These are phyloP conservation scores for Pseudogymnoascus sp. DNA, from an alignment of 2,329 filamentous ascomycete genomes.

Conservation along the genomic window DNA sequence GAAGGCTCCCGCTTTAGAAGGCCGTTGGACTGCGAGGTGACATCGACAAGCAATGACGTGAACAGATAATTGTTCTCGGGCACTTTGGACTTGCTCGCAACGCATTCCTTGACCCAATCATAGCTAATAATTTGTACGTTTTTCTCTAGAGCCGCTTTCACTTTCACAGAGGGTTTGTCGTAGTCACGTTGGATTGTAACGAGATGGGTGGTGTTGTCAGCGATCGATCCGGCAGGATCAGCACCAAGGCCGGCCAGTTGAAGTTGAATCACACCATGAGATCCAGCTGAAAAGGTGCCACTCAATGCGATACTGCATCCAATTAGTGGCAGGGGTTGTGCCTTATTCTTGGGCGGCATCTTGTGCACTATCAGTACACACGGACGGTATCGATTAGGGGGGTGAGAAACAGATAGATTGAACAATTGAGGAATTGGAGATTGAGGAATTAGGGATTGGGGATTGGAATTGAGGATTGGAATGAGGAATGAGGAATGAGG, in stretches of 20 bases:
- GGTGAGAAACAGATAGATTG: background rate
- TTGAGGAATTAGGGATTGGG: background rate
- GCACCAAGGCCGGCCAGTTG: conserved; percentile 42
- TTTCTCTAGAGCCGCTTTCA: conserved; percentile 30
- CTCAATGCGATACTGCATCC: conserved; percentile 47
- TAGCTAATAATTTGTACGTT: conserved; percentile 47
- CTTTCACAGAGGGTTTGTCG: conserved; percentile 41
- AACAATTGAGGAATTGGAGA: background rate
- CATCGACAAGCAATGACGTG: conserved; percentile 10
- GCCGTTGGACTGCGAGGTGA: conserved; percentile 12
- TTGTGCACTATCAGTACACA: background rate
- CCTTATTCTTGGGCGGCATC: conserved; percentile 7
- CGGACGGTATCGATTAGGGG: background rate
- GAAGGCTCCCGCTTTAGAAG: conserved; percentile 15
- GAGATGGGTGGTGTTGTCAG: conserved; percentile 45
- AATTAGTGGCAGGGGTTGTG: conserved; percentile 31
- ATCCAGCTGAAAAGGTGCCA: conserved; percentile 48
- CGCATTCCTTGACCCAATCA: conserved; percentile 54
- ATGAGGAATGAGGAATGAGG: background rate
- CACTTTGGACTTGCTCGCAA: conserved; percentile 33
- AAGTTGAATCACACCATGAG: conserved; percentile 32
- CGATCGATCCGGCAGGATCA: conserved; percentile 37
- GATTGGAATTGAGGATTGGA: background rate
- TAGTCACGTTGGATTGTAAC: conserved; percentile 47
- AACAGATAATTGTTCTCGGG: conserved; percentile 27